These are phyloP conservation scores for Apiosordaria backusii DNA, from an alignment of 495 filamentous ascomycete genomes.

Conservation along the genomic window DNA sequence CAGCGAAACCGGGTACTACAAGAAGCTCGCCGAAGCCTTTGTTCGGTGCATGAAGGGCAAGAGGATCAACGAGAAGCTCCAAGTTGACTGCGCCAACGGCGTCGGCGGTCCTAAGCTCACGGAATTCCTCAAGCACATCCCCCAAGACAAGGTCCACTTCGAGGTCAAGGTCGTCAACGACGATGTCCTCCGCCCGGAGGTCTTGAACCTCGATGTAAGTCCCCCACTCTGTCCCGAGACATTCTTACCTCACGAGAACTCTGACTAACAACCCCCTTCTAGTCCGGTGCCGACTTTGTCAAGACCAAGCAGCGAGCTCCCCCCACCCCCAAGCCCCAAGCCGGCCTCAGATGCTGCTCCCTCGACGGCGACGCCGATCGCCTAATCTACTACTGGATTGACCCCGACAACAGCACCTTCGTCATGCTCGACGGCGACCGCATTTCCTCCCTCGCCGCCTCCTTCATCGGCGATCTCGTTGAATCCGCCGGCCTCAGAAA, in stretches of 20 bases:
- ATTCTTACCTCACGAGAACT: too few species aligned
- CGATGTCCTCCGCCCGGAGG: constrained; percentile 81
- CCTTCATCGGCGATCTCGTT: constrained; percentile 87
- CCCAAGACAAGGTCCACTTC: constrained; percentile 59
- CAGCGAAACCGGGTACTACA: constrained; percentile 88
- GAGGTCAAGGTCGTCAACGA: constrained; percentile 89
- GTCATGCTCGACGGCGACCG: constrained; percentile 92
- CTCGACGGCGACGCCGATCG: constrained; percentile 95
- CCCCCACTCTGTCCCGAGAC: background rate
- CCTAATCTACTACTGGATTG: constrained; percentile 90
- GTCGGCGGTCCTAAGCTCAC: constrained; percentile 89
- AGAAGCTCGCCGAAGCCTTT: constrained; percentile 82
- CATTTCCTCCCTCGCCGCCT: constrained; percentile 90
- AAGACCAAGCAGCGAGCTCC: constrained; percentile 95
- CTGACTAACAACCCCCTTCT: background rate
- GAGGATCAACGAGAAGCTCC: constrained; percentile 65
- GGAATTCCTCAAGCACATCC: constrained; percentile 81
- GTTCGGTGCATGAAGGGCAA: constrained; percentile 72
- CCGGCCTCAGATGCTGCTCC: constrained; percentile 81
- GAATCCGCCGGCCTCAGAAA: constrained; percentile 71
- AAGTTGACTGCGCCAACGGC: constrained; percentile 94
- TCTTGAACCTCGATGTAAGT: constrained; percentile 79
- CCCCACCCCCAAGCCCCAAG: constrained; percentile 69
- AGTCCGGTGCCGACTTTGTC: constrained; percentile 96
- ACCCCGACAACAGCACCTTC: constrained; percentile 73